These are phyloP conservation scores for Tetradesmus obliquus DNA, from an alignment of 139 green algal genomes.

Conservation along the genomic window DNA sequence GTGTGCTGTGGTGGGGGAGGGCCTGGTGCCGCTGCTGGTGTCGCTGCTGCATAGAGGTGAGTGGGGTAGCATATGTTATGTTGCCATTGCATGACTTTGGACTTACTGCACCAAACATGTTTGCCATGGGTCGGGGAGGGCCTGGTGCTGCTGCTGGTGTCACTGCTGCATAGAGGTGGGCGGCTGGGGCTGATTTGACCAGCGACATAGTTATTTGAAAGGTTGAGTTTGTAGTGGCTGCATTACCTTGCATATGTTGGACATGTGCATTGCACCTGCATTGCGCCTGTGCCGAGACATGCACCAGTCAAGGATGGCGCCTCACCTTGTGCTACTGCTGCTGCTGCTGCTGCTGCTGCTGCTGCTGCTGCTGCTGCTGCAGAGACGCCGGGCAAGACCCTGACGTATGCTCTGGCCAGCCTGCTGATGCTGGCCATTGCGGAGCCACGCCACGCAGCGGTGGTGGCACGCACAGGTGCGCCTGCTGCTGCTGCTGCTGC, in stretches of 20 bases:
- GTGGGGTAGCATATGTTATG: neutral
- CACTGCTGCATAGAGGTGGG: neutral
- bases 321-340: slow-evolving; percentile 23
- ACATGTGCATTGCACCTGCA: too few species aligned
- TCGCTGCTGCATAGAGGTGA: neutral
- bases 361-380: slow-evolving; percentile 2
- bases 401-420: slow-evolving; percentile 51
- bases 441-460: slow-evolving; percentile 57
- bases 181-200: neutral
- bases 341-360: slow-evolving; percentile 24
- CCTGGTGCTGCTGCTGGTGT: too few species aligned
- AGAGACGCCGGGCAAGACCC: slow-evolving; percentile 33
- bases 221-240: too few species aligned
- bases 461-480: slow-evolving; percentile 48
- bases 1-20: neutral
- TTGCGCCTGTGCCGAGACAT: too few species aligned
- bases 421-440: slow-evolving; percentile 57
- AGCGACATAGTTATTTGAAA: too few species aligned
- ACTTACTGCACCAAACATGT: neutral
- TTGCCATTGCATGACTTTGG: neutral
- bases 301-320: neutral
- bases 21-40: neutral
- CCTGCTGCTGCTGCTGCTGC: neutral
- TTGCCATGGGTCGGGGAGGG: neutral
- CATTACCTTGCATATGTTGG: too few species aligned